phyloP scores from a whole-genome alignment of 331 rosid genomes.

The Prunus yedoensis region DNA sequence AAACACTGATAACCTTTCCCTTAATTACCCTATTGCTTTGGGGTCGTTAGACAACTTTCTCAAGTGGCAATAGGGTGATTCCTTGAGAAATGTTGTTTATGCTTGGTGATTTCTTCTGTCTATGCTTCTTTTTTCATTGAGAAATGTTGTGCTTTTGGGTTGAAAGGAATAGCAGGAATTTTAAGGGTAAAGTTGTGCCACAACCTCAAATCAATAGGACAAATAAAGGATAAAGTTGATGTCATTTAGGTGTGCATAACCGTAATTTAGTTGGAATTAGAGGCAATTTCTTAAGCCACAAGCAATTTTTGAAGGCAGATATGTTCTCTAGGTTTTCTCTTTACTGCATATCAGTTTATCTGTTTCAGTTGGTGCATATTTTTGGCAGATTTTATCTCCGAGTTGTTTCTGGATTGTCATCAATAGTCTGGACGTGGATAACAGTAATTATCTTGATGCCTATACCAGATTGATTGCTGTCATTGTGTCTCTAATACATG shows the following conservation, averaged over 20 bases:
- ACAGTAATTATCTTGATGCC: neutral
- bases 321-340: neutral
- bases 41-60: too few species aligned
- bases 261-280: neutral
- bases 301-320: neutral
- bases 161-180: neutral
- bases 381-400: neutral
- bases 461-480: constrained; percentile 16
- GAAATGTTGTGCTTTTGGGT: too few species aligned
- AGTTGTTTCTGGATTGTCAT: neutral
- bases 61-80: too few species aligned
- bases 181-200: neutral
- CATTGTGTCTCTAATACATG: constrained; percentile 11
- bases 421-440: neutral
- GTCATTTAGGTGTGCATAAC: neutral
- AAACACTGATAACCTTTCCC: too few species aligned
- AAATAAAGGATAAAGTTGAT: neutral
- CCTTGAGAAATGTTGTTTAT: too few species aligned
- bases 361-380: neutral
- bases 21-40: too few species aligned
- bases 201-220: neutral
- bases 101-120: too few species aligned
- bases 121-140: too few species aligned
- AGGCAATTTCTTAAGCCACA: neutral
- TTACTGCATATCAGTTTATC: neutral